Base-by-base conservation (phyloP, 148 eudicot genomes). In the Polygonum maritimum region DNA sequence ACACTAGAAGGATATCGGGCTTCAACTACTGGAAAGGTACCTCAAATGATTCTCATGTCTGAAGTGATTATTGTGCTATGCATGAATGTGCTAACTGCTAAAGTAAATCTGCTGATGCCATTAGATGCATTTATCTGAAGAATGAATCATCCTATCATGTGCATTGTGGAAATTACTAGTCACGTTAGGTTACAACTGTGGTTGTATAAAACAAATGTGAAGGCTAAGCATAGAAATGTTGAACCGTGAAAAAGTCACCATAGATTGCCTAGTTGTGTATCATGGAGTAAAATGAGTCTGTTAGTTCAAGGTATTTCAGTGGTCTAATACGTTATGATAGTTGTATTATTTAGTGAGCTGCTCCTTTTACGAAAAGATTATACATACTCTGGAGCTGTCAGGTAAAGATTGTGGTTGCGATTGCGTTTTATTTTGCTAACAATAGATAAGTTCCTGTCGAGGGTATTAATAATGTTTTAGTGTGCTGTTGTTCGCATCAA, bases 1-100 rank as follows among this genome's bases (percentile, higher is more conserved):
- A 85, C 88, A 44, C 89, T 92, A 35, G 97, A 92, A 83, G 97
- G 89, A 73, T 92, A 90, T 77, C 82, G 86, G 74, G 81, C 86
- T 33, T 83, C 97, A 77, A 79, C 87, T 60, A 77, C 86, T 78
- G 94, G 93, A 74, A 90, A 89, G 93, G 98, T 94, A 80, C 70
- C 40, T 65, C 15, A 14, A 33, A 15, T 63, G 45, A 19, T 75
- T 36, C 67, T 41, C 52, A 7, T 41, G 49, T 35, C 12, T 35
- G 21, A 70, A 35, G 12, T 38, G 18, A 22, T 71, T 71, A n/a
- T 40, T 71, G 48, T 13, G 13, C 4, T 39, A 13, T 57, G 63
- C 33, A 10, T 57, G 63, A 21, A 6, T 26, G 31, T 26, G 31
- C 31, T 26, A 26, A 26, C 31, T 51, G 57, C 57, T 57, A 57